Base-by-base conservation (phyloP, 148 eudicot genomes). In the Camellia lanceoleosa region DNA sequence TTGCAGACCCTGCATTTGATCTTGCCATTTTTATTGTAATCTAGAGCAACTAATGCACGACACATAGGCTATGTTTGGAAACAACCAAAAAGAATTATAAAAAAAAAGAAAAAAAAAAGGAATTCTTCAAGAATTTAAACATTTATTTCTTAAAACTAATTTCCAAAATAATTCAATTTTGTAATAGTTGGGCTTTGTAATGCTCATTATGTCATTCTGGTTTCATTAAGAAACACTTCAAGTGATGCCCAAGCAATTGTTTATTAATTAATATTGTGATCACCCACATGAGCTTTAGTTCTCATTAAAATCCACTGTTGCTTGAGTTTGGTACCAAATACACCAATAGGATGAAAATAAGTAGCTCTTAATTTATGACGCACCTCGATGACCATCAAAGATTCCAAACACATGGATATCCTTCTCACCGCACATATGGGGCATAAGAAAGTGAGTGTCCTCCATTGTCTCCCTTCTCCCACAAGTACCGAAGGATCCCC, bases 361-460 rank as follows among this genome's bases (percentile, higher is more conserved):
- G 52, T 79, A 70, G 67, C 41, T 18, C n/a, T 79, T 30, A 30
- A 30, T 30, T 30, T 42, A 18, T 43, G 51, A 30, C 49, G 71
- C 84, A 96, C 99, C 99, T 92, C 99, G 97, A 88, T 96, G 99
- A 71, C 99, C 99, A 85, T 96, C 98, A 80, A 96, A 96, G 80
- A 96, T 85, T 73, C 98, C 99, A 67, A 96, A 96, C 11, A 85
- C 64, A 73, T 96, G 90, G 70, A 90, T 78, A 79, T 92, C 86
- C 55, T 82, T 83, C 70, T 87, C 82, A 80, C 82, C 85, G 78
- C 85, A 83, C 76, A 93, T 52, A 43, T 63, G 77, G 41, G 99
- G 94, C 85, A 90, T 64, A 75, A 92, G 90, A 87, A 96, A 96
- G 88, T 96, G 97, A 44, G 92, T 88, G 80, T 96, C 99, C 86